Evolutionary conservation across 176 grass and related monocot genomes (phyloP).

Genomic region (Alloteropsis semialata): DNA sequence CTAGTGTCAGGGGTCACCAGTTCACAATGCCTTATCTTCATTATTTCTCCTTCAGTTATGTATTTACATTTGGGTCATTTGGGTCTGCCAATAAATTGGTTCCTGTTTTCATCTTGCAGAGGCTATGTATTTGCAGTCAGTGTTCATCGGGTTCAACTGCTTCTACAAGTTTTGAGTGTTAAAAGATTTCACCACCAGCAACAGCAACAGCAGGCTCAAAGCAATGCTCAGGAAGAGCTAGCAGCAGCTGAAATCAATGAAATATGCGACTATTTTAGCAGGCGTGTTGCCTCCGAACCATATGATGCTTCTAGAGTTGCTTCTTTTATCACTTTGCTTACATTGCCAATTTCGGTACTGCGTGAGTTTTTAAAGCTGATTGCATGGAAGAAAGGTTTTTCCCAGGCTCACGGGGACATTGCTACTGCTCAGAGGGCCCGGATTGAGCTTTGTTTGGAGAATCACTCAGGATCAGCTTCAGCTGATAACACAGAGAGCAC

Average conservation of each 20-base stretch:
- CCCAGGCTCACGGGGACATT: conserved; percentile 78
- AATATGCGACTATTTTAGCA: conserved; percentile 98
- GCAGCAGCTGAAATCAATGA: conserved; percentile 75
- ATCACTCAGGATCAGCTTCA: conserved; percentile 68
- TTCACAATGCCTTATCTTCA: conserved; percentile 10
- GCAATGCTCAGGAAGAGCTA: conserved; percentile 86
- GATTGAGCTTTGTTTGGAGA: conserved; percentile 96
- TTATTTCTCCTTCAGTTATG: neutral
- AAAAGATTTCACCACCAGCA: conserved; percentile 98
- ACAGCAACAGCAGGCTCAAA: conserved; percentile 79
- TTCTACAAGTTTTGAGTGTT: conserved; percentile 94
- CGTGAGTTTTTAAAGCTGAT: conserved; percentile 91
- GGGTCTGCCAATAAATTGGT: conserved; percentile 13
- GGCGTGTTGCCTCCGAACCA: conserved; percentile 92
- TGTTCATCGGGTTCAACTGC: conserved; percentile 92
- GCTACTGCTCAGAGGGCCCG: conserved; percentile 83
- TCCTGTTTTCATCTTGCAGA: conserved; percentile 44
- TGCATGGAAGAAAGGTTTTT: conserved; percentile 93
- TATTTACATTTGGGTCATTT: neutral
- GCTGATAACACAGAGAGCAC: conserved; percentile 50
- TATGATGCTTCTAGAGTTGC: conserved; percentile 97
- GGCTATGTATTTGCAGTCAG: conserved; percentile 99
- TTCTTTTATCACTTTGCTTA: conserved; percentile 97
- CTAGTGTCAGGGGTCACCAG: neutral
- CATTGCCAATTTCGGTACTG: conserved; percentile 77